Evolutionary conservation across 2,329 filamentous ascomycete genomes (phyloP).

Genomic region (Decorospora gaudefroyi): DNA sequence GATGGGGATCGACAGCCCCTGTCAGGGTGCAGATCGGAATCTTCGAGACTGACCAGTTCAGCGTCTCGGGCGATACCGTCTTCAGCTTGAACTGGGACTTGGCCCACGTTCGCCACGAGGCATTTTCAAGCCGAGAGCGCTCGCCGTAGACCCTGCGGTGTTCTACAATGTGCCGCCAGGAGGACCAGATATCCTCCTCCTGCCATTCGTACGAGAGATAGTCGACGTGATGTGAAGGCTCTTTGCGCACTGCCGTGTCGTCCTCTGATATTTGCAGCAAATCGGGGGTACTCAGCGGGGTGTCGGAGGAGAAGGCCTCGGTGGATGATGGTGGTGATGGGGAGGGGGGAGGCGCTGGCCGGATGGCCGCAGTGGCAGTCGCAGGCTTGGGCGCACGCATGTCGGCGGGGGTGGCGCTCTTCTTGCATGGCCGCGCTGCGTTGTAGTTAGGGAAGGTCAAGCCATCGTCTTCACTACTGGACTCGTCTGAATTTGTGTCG

Average conservation of each 20-base stretch:
- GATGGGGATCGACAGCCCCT: conserved; percentile 36
- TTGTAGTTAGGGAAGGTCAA: conserved; percentile 54
- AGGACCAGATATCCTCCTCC: conserved; percentile 96
- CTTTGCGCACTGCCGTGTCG: conserved; percentile 73
- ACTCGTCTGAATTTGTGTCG: conserved; percentile 59
- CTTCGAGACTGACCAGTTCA: conserved; percentile 77
- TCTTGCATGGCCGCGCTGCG: conserved; percentile 21
- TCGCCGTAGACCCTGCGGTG: conserved; percentile 80
- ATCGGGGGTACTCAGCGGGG: conserved; percentile 61
- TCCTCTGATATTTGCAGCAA: conserved; percentile 67
- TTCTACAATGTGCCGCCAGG: conserved; percentile 90
- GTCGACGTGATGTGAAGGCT: conserved; percentile 88
- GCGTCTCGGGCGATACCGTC: conserved; percentile 85
- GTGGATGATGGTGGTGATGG: conserved; percentile 61
- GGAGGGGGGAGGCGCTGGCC: conserved; percentile 51
- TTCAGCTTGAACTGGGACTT: conserved; percentile 86
- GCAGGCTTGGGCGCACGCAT: conserved; percentile 46
- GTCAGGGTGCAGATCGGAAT: conserved; percentile 30
- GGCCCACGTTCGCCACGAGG: conserved; percentile 95
- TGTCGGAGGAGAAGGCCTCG: conserved; percentile 48
- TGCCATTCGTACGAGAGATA: conserved; percentile 92
- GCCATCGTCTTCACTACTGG: conserved; percentile 48
- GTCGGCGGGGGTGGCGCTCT: conserved; percentile 10
- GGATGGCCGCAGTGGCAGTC: conserved; percentile 32
- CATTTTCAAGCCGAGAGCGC: conserved; percentile 84